phyloP scores from a whole-genome alignment of 225 moss, liverwort and hornwort species.

The Straminergon stramineum region DNA sequence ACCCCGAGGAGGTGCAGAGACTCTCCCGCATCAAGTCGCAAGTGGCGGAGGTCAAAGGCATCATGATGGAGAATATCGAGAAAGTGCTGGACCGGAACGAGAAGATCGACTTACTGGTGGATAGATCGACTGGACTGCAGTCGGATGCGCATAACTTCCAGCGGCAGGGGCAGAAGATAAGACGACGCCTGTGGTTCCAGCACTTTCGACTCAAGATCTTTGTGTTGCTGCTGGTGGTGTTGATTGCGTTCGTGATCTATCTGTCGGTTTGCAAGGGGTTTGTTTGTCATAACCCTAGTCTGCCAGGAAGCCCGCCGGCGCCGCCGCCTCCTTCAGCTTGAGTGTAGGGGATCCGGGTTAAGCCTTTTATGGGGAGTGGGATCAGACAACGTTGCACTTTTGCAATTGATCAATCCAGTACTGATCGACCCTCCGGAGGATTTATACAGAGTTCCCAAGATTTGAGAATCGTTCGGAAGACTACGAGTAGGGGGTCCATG shows the following conservation, averaged over 20 bases:
- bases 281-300: not conserved
- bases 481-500: not conserved
- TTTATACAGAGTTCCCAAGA: not conserved
- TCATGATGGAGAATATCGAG: constrained; percentile 56
- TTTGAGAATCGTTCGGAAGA: not conserved
- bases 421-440: not conserved
- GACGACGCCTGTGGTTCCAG: constrained; percentile 5
- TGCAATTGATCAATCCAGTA: not conserved
- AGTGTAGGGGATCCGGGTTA: not conserved
- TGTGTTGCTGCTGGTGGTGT: constrained; percentile 15
- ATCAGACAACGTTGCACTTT: not conserved
- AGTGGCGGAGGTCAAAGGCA: constrained; percentile 45
- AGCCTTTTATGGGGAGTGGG: not conserved
- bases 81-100: constrained; percentile 35
- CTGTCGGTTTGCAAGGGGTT: constrained; percentile 31
- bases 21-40: constrained; percentile 38
- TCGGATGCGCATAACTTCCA: constrained; percentile 1
- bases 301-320: not conserved
- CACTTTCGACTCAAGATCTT: constrained; percentile 15
- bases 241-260: constrained; percentile 31
- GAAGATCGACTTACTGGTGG: constrained; percentile 47
- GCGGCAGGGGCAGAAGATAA: constrained; percentile 1
- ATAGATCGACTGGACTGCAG: constrained; percentile 11
- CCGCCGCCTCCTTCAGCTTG: not conserved
- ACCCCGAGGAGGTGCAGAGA: constrained; percentile 36